Evolutionary conservation across 1,139 yeast species (phyloP).

Genomic region (Zygosaccharomyces pseudobailii): DNA sequence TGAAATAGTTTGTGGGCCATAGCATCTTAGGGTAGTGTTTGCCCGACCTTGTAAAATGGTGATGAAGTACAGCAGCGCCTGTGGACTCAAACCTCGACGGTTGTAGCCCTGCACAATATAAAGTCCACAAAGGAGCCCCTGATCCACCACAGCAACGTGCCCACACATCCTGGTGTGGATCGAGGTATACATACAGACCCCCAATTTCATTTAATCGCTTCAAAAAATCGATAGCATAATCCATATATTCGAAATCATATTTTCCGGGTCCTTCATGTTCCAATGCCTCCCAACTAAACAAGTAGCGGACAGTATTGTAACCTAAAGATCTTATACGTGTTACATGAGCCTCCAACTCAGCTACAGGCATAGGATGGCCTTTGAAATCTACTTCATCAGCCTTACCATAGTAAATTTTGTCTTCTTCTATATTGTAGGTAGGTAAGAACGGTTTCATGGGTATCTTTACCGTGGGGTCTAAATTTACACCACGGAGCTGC

Average conservation of each 20-base stretch:
- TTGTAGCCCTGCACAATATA: slow-evolving; percentile 89
- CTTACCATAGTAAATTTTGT: slow-evolving; percentile 49
- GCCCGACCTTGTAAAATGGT: slow-evolving; percentile 36
- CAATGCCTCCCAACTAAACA: slow-evolving; percentile 88
- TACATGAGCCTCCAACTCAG: slow-evolving; percentile 67
- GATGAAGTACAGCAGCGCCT: slow-evolving; percentile 74
- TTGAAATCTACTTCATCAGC: slow-evolving; percentile 75
- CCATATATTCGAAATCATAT: slow-evolving; percentile 74
- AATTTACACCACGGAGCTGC: slow-evolving; percentile 72
- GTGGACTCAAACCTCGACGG: slow-evolving; percentile 64
- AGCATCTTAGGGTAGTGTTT: slow-evolving; percentile 70
- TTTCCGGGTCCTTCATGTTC: slow-evolving; percentile 85
- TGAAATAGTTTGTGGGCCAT: slow-evolving; percentile 85
- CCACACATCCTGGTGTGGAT: slow-evolving; percentile 96
- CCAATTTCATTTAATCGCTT: slow-evolving; percentile 55
- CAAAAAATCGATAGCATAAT: slow-evolving; percentile 62
- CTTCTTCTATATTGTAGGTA: slow-evolving; percentile 43
- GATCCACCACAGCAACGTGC: slow-evolving; percentile 88
- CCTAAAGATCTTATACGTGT: slow-evolving; percentile 74
- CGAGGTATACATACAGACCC: slow-evolving; percentile 77
- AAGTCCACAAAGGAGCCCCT: slow-evolving; percentile 94
- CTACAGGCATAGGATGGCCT: slow-evolving; percentile 73
- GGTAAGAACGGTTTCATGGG: slow-evolving; percentile 59
- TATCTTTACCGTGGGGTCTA: slow-evolving; percentile 70
- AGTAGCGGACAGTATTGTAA: slow-evolving; percentile 68